These are phyloP conservation scores for Citrullus colocynthis DNA, from an alignment of 306 rosid species.

Conservation along the genomic window DNA sequence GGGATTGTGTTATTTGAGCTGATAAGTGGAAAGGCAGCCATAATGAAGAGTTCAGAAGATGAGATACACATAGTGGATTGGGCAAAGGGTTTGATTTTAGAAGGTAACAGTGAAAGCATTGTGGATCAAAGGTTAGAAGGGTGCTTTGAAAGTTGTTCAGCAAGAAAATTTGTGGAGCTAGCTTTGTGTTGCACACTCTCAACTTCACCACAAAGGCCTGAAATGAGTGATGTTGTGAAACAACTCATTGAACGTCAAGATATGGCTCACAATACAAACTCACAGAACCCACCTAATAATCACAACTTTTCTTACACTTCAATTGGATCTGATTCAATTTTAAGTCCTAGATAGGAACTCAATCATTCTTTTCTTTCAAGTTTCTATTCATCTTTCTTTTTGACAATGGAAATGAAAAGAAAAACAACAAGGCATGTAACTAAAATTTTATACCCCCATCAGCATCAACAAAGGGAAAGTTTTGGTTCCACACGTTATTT, in stretches of 20 bases:
- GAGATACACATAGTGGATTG: constrained; percentile 13
- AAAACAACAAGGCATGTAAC: no score
- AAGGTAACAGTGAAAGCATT: background rate
- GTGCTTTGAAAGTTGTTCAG: background rate
- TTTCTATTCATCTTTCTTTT: background rate
- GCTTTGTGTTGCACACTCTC: constrained; percentile 14
- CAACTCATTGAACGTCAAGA: constrained; percentile 12
- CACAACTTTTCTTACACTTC: constrained; percentile 3
- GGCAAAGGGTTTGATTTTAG: background rate
- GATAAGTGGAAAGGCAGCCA: constrained; percentile 9
- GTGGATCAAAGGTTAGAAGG: constrained; percentile 16
- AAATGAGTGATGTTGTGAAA: constrained; percentile 6
- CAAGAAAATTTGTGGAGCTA: background rate
- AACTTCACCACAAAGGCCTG: constrained; percentile 7
- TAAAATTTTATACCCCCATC: no score
- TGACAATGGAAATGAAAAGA: no score
- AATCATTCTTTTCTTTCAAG: background rate
- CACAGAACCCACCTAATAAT: background rate
- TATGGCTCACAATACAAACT: background rate
- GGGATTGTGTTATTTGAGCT: constrained; percentile 18
- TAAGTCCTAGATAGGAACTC: constrained; percentile 4
- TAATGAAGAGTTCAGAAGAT: background rate
- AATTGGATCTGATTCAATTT: background rate
- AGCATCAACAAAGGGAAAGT: no score
- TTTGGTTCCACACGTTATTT: no score